Conservation (phyloP, 805 yeast species). For the Blastobotrys attinorum region DNA sequence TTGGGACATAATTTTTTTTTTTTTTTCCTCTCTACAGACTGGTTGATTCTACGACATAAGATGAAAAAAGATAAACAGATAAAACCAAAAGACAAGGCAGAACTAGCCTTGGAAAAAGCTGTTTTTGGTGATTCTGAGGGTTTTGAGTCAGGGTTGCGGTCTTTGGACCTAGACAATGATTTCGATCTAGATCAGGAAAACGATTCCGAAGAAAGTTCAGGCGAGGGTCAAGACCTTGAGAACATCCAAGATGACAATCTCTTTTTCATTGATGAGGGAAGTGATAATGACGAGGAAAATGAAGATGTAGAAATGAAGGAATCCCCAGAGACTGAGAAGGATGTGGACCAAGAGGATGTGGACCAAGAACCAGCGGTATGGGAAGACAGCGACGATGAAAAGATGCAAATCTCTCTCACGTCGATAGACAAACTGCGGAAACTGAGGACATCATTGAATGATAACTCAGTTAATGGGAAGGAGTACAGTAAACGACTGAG, state of each 20-base stretch:
- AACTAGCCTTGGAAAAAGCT: constrained; percentile 64
- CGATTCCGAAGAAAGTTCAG: constrained; percentile 21
- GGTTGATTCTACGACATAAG: not conserved
- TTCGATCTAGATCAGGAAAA: constrained; percentile 29
- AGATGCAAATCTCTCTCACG: constrained; percentile 49
- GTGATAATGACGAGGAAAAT: constrained; percentile 26
- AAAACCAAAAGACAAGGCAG: constrained; percentile 68
- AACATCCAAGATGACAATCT: constrained; percentile 41
- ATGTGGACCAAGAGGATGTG: constrained; percentile 21
- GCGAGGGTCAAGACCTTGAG: constrained; percentile 20
- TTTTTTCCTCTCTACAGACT: no score
- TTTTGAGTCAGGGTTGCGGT: constrained; percentile 55
- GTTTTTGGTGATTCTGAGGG: constrained; percentile 87
- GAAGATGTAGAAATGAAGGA: constrained; percentile 20
- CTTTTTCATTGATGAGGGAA: constrained; percentile 47
- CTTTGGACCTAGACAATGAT: constrained; percentile 47
- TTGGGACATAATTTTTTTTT: not conserved
- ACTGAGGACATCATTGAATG: constrained; percentile 54
- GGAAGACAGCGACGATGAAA: constrained; percentile 90
- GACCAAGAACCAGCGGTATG: constrained; percentile 43
- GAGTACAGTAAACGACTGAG: constrained; percentile 59
- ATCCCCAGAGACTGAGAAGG: not conserved
- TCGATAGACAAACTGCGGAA: constrained; percentile 58
- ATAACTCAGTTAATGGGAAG: constrained; percentile 46
- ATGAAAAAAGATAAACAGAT: not conserved